Conservation (phyloP, 2,329 filamentous ascomycete species). For the Byssoonygena ceratinophila region DNA sequence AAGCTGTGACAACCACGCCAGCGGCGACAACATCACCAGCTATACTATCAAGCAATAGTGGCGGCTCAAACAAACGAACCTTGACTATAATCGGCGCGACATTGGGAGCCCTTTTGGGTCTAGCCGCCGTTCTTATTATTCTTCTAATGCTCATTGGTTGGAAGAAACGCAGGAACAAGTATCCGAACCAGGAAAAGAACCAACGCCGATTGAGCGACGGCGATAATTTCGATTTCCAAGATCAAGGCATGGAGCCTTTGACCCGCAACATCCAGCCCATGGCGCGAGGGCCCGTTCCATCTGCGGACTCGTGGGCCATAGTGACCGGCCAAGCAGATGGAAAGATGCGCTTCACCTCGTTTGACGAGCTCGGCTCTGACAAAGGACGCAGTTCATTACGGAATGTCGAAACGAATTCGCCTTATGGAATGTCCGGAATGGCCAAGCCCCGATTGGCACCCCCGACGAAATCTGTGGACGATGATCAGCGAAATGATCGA, state of each 20-base stretch:
- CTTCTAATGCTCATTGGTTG: conserved; percentile 50
- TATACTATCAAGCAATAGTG: conserved; percentile 27
- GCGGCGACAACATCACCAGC: conserved; percentile 23
- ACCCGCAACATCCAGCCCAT: conserved; percentile 36
- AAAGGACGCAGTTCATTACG: conserved; percentile 15
- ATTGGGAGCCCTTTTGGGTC: conserved; percentile 67
- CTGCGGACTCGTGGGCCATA: conserved; percentile 32
- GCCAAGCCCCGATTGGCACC: conserved; percentile 11
- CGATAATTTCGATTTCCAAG: conserved; percentile 43
- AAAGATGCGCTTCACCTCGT: neutral
- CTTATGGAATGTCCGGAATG: conserved; percentile 19
- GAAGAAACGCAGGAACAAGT: conserved; percentile 14
- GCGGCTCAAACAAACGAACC: conserved; percentile 22
- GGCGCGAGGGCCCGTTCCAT: conserved; percentile 35
- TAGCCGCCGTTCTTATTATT: conserved; percentile 58
- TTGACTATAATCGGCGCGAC: conserved; percentile 67
- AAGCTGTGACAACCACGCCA: conserved; percentile 20
- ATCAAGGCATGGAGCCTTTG: conserved; percentile 37
- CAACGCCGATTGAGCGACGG: conserved; percentile 45
- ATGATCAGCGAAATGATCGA: conserved; percentile 23
- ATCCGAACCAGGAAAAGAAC: conserved; percentile 36
- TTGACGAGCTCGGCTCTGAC: conserved; percentile 2
- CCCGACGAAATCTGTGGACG: neutral
- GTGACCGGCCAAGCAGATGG: conserved; percentile 29
- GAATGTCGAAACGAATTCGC: conserved; percentile 9